Conservation (phyloP, 495 filamentous ascomycete species). For the Neurospora africana region DNA sequence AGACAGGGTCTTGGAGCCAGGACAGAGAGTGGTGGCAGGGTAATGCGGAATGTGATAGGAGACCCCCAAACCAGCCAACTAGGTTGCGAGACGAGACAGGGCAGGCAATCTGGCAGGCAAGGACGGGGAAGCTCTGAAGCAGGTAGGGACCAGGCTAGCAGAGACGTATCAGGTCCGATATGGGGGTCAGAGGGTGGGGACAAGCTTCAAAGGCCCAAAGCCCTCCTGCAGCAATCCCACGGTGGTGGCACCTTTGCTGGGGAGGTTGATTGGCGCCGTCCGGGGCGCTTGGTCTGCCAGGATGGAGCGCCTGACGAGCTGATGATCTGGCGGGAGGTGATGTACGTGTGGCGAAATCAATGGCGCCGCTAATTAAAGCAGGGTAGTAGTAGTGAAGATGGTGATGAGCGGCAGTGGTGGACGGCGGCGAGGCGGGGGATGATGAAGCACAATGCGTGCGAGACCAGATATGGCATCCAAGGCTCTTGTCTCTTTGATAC, state of each 20-base stretch:
- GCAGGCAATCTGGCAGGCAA: constrained; percentile 1
- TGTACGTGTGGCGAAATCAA: constrained; percentile 14
- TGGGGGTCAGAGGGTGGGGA: constrained; percentile 11
- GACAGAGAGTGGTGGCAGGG: constrained; percentile 8
- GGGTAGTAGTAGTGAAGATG: background rate
- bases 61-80: constrained; percentile 21
- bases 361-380: constrained; percentile 16
- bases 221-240: constrained; percentile 21
- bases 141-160: background rate
- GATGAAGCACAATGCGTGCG: constrained; percentile 2
- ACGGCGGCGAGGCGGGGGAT: constrained; percentile 4
- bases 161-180: constrained; percentile 6
- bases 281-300: constrained; percentile 12
- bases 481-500: constrained; percentile 1
- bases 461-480: constrained; percentile 14
- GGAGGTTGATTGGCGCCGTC: constrained; percentile 19
- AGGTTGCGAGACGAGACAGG: constrained; percentile 9
- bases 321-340: constrained; percentile 9
- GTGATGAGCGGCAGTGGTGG: constrained; percentile 13
- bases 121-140: background rate
- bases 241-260: constrained; percentile 17
- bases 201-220: constrained; percentile 5
- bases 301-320: constrained; percentile 6
- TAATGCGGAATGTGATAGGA: constrained; percentile 22
- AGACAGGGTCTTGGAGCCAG: constrained; percentile 12